Base-by-base conservation (phyloP, 2,329 filamentous ascomycete genomes). In the Nothophaeocryptopus gaeumannii region DNA sequence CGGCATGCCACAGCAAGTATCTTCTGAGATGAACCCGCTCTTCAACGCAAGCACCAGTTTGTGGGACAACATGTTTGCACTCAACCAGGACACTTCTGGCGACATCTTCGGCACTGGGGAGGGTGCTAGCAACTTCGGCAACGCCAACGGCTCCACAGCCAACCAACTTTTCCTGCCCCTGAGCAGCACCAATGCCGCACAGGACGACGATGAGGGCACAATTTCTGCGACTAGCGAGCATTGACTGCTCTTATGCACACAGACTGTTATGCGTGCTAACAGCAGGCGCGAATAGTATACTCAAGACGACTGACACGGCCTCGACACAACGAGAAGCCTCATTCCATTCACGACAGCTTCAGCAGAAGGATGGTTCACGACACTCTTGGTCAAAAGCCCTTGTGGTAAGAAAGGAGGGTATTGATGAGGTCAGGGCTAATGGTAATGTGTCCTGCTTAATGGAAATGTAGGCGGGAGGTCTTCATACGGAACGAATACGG, bases 201-300 rank as follows among this genome's bases (percentile, higher is more conserved):
- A 56, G 51, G 59, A 58, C 8, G 64, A 64, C 36, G 60, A 63
- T 11, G 63, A 67, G 46, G 63, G 54, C 11, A 68, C 66, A 15
- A 58, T 67, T 42, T 67, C 66, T 8, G 59, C 61, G 14, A 51
- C 60, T 13, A 45, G 45, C 41, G 38, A 64, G 61, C 50, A 59
- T 58, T 57, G 46, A 55, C 20, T 26, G 20, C 20, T 26, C 7
- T 3, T 26, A 7, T 26, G 7, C 20, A 26, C 20, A 7, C 20
- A 26, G 20, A 26, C 20, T 3, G 20, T 26, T 26, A 26, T 7
- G 20, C 20, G 20, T 7, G 20, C 20, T 7, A 3, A 26, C 20
- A 26, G 20, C 20, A 26, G 7, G 20, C 20, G 20, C 20, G 20
- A 26, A 3, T 26, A 26, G 20, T 7, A 26, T 26, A 26, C 20